A percentile compares a stretch with the other conserved stretches of the same genome.
These are phyloP conservation scores for Ceratobasidium sp. DNA, from an alignment of 1,284 basidiomycete species.

Conservation along the genomic window DNA sequence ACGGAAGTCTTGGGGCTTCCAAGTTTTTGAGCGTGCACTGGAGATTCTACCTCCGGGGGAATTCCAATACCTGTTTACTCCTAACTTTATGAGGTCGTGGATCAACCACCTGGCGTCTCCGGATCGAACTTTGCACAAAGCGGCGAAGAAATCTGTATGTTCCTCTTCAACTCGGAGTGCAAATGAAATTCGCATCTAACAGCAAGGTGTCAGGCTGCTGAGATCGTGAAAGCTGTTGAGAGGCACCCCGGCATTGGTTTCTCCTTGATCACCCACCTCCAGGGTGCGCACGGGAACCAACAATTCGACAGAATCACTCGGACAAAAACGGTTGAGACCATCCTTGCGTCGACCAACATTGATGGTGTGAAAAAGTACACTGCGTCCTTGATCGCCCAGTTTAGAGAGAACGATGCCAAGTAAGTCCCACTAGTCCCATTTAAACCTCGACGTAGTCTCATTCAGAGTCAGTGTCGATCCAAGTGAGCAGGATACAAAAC, in stretches of 20 bases:
- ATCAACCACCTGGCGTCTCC: constrained; percentile 91
- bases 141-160: constrained; percentile 79
- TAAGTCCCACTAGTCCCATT: constrained; percentile 46
- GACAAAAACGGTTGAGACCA: constrained; percentile 91
- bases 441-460: not conserved
- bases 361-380: constrained; percentile 84
- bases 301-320: constrained; percentile 93
- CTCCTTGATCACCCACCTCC: constrained; percentile 83
- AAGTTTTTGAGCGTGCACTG: constrained; percentile 85
- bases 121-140: constrained; percentile 89
- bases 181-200: constrained; percentile 24
- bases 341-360: constrained; percentile 77
- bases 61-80: constrained; percentile 89
- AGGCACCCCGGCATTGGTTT: constrained; percentile 83
- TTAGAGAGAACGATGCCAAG: constrained; percentile 57
- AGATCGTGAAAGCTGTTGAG: constrained; percentile 78
- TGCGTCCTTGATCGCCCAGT: constrained; percentile 69
- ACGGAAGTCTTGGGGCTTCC: constrained; percentile 96
- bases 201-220: constrained; percentile 61
- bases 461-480: constrained; percentile 1
- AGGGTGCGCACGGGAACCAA: constrained; percentile 83
- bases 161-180: not conserved
- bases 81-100: constrained; percentile 96
- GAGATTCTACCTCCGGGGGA: constrained; percentile 69
- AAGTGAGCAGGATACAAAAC: constrained; percentile 49